phyloP scores from a whole-genome alignment of 495 filamentous ascomycete genomes.

The Penicillium canariense region DNA sequence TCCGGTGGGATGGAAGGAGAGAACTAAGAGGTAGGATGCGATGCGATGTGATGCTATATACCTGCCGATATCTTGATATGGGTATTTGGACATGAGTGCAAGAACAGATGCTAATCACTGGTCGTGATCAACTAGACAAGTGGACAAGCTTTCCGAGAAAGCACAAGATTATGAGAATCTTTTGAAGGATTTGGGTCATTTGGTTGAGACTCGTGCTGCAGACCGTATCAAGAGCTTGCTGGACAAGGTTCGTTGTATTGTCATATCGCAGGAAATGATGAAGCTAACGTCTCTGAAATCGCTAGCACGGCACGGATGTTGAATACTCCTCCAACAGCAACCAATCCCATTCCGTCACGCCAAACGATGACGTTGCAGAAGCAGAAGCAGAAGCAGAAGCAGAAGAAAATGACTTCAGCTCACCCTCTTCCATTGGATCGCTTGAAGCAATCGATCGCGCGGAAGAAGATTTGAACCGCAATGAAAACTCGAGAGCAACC shows the following conservation, averaged over 20 bases:
- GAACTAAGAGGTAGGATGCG: constrained; percentile 50
- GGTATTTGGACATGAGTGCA: neutral
- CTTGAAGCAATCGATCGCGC: constrained; percentile 58
- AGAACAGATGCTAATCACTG: constrained; percentile 2
- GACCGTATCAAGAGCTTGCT: constrained; percentile 35
- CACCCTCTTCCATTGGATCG: constrained; percentile 57
- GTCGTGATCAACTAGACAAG: constrained; percentile 26
- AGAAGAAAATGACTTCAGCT: constrained; percentile 25
- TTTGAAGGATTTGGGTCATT: constrained; percentile 35
- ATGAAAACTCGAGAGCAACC: constrained; percentile 47
- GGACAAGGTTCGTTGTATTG: constrained; percentile 34
- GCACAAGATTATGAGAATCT: constrained; percentile 51
- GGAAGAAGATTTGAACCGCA: constrained; percentile 59
- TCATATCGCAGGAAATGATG: neutral
- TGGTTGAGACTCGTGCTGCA: constrained; percentile 32
- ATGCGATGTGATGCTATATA: neutral
- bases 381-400: constrained; percentile 20
- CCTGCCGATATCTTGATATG: neutral
- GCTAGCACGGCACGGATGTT: constrained; percentile 20
- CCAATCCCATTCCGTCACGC: constrained; percentile 32
- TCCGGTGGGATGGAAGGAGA: constrained; percentile 57
- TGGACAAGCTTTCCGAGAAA: constrained; percentile 43
- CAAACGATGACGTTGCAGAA: constrained; percentile 33
- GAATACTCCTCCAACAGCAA: constrained; percentile 30
- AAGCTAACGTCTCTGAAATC: neutral